Base-by-base conservation (phyloP, 2,329 filamentous ascomycete genomes). In the Fonsecaea multimorphosa region DNA sequence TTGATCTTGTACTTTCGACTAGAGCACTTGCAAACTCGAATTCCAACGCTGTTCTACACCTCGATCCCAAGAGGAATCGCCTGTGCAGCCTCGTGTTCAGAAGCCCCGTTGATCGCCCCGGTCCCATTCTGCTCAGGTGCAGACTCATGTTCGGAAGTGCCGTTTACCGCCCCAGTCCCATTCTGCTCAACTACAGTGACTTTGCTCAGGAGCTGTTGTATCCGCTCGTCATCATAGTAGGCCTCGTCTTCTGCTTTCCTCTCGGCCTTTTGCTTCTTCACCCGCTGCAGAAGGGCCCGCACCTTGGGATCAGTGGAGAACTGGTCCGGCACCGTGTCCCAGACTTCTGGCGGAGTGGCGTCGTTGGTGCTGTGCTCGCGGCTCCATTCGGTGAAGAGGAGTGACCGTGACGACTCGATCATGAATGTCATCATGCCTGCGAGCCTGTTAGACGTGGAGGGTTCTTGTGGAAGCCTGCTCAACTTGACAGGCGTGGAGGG, bases 271-370 rank as follows among this genome's bases (percentile, higher is more conserved):
- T 57, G 54, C 34, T 57, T 40, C 54, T 57, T 57, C n/a, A 57
- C 54, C 54, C 54, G 54, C 24, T 57, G 54, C 34, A 57, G 34
- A 14, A 58, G 56, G 29, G 56, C 56, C 9, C 38, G 24, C 27
- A 58, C 56, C 27, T 58, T 58, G 27, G 40, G 56, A 34, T 58
- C 56, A 7, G 40, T 58, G 56, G 56, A 46, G 56, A 58, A 51
- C 56, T 58, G 56, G 27, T 58, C 56, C n/a, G 56, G 56, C 56
- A 49, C 40, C 24, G 56, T 19, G 38, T 51, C 40, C 56, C 56
- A 57, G 54, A 57, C 54, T n/a, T 14, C 12, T n/a, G 54, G 22
- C 34, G 54, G 54, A 1, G 54, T 57, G n/a, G 54, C 54, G 34
- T 57, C 34, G 7, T 11, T 57, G 34, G 54, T n/a, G 19, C 54